Conservation (phyloP, 257 asterid genomes). For the Cordia subcordata region DNA sequence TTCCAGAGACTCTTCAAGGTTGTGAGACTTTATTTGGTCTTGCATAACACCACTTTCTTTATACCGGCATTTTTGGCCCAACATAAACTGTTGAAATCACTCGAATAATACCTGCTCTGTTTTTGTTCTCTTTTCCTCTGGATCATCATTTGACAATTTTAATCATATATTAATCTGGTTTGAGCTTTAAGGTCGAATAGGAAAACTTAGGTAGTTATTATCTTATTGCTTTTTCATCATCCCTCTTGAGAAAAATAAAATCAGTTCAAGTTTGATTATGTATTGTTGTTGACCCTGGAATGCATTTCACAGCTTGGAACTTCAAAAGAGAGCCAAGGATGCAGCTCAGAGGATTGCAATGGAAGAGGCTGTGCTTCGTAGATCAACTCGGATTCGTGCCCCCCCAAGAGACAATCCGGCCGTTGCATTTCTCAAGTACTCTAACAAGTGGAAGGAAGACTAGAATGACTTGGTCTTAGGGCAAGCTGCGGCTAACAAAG, state of each 20-base stretch:
- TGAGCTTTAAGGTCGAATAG: too few species aligned
- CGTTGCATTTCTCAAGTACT: slow-evolving; percentile 76
- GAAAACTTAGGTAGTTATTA: too few species aligned
- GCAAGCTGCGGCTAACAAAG: slow-evolving; percentile 1
- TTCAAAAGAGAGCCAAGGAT: slow-evolving; percentile 65
- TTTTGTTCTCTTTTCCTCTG: too few species aligned
- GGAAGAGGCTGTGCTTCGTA: slow-evolving; percentile 77
- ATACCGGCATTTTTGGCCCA: too few species aligned
- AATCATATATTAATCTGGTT: too few species aligned
- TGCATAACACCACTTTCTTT: too few species aligned
- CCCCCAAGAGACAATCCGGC: slow-evolving; percentile 68
- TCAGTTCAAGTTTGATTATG: neutral
- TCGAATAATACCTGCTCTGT: too few species aligned
- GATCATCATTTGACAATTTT: too few species aligned
- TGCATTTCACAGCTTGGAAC: slow-evolving; percentile 45
- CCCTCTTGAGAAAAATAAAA: neutral
- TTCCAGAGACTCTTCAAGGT: too few species aligned
- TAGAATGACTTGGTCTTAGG: slow-evolving; percentile 9
- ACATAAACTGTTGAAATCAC: too few species aligned
- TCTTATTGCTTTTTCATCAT: too few species aligned
- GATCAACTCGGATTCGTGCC: slow-evolving; percentile 94
- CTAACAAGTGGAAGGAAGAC: slow-evolving; percentile 82
- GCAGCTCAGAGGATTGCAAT: slow-evolving; percentile 34
- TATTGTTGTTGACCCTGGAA: neutral
- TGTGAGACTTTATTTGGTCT: too few species aligned